Evolutionary conservation across 345 rosid genomes (phyloP).

Genomic region (Barbarea vulgaris): DNA sequence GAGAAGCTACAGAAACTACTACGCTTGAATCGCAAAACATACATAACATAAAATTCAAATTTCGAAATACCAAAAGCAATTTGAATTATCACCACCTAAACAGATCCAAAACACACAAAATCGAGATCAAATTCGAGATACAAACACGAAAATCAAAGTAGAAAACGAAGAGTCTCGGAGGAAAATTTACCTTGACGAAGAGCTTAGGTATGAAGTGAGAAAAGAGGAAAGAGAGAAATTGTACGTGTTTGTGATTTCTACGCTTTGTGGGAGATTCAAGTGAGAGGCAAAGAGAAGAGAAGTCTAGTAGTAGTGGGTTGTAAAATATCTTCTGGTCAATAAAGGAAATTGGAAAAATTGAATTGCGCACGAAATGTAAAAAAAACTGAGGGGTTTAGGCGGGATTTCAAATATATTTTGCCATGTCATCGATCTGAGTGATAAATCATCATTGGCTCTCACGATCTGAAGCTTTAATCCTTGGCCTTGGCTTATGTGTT

Average conservation of each 20-base stretch:
- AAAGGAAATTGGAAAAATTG: constrained; percentile 49
- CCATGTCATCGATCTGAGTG: constrained; percentile 76
- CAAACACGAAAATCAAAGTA: background rate
- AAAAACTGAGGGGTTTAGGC: constrained; percentile 74
- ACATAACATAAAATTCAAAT: background rate
- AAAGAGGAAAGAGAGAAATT: background rate
- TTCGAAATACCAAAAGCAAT: background rate
- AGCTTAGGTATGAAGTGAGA: constrained; percentile 1
- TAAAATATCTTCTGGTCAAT: constrained; percentile 37
- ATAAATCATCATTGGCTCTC: constrained; percentile 29
- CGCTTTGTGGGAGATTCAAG: constrained; percentile 29
- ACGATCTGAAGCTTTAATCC: constrained; percentile 36
- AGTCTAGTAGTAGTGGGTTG: constrained; percentile 25
- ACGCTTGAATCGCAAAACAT: background rate
- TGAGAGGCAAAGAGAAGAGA: constrained; percentile 31
- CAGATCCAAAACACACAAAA: constrained; percentile 1
- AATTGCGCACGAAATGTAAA: constrained; percentile 71
- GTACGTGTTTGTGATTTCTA: constrained; percentile 22
- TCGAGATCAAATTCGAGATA: background rate
- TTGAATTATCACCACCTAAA: background rate
- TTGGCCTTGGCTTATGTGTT: constrained; percentile 46
- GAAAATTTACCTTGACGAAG: constrained; percentile 27
- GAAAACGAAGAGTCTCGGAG: constrained; percentile 5
- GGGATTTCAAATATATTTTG: constrained; percentile 62
- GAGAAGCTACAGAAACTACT: background rate